phyloP scores from a whole-genome alignment of 495 filamentous ascomycete genomes.

The Aeminium ludgeri region DNA sequence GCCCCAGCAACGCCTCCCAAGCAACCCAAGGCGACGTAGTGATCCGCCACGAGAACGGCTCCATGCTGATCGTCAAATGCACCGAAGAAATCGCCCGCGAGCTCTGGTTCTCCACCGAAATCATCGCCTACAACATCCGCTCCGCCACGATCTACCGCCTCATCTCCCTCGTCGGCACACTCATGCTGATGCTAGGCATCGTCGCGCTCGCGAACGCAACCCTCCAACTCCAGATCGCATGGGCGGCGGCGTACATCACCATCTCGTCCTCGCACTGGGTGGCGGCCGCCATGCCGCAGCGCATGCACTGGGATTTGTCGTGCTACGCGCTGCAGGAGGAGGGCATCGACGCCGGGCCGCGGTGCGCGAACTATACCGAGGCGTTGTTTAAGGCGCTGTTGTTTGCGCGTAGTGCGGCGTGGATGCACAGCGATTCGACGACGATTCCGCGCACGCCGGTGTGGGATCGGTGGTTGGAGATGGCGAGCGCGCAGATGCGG shows the following conservation, averaged over 20 bases:
- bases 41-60: conserved; percentile 27
- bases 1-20: conserved; percentile 1
- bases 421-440: conserved; percentile 19
- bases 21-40: conserved; percentile 22
- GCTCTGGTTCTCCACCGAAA: conserved; percentile 29
- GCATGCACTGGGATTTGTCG: conserved; percentile 27
- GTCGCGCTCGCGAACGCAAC: conserved; percentile 30
- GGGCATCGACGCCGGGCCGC: conserved; percentile 18
- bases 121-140: conserved; percentile 25
- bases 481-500: no score
- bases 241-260: conserved; percentile 29
- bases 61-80: conserved; percentile 25
- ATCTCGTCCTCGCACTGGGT: conserved; percentile 31
- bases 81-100: conserved; percentile 25
- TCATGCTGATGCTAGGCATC: conserved; percentile 33
- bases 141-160: conserved; percentile 23
- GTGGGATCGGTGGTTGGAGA: conserved; percentile 27
- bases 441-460: conserved; percentile 25
- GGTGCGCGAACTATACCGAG: conserved; percentile 24
- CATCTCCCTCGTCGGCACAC: conserved; percentile 28
- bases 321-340: conserved; percentile 23
- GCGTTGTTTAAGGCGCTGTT: conserved; percentile 32
- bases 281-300: conserved; percentile 28
- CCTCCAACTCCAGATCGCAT: conserved; percentile 26
- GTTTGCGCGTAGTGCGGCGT: conserved; percentile 23